Conservation (phyloP, 371 early-diverging fungal genomes). For the Neoconidiobolus thromboides region DNA sequence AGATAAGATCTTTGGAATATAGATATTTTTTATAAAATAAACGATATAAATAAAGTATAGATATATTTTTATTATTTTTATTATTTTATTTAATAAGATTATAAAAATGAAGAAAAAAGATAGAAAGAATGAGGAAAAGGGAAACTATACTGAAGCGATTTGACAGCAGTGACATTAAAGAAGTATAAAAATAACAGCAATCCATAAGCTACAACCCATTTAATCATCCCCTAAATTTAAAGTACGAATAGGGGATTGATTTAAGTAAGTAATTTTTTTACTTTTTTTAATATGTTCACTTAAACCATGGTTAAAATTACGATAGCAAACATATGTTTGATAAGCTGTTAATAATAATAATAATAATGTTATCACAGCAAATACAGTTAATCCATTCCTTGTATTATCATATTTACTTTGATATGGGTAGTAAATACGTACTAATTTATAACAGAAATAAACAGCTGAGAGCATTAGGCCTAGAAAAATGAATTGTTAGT, state of each 20-base stretch:
- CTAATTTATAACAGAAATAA: constrained; percentile 73
- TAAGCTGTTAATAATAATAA: constrained; percentile 44
- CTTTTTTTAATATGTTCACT: constrained; percentile 14
- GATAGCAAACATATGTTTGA: constrained; percentile 43
- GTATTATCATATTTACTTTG: constrained; percentile 12
- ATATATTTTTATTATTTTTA: no score
- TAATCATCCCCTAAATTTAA: constrained; percentile 5
- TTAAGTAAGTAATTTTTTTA: neutral
- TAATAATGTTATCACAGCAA: constrained; percentile 40
- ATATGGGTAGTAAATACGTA: constrained; percentile 47
- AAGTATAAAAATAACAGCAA: no score
- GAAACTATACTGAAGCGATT: no score
- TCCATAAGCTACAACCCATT: neutral
- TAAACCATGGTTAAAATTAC: constrained; percentile 70
- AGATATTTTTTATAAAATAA: no score
- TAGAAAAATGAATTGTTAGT: constrained; percentile 38
- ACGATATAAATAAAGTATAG: no score
- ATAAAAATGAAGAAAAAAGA: no score
- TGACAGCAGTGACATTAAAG: no score
- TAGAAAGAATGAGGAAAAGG: no score
- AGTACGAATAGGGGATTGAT: neutral
- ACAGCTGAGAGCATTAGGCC: constrained; percentile 42
- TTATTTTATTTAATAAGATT: no score
- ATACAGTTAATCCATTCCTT: neutral
- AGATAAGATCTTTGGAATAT: no score